Conservation (phyloP, 345 rosid species). For the Salix suchowensis region DNA sequence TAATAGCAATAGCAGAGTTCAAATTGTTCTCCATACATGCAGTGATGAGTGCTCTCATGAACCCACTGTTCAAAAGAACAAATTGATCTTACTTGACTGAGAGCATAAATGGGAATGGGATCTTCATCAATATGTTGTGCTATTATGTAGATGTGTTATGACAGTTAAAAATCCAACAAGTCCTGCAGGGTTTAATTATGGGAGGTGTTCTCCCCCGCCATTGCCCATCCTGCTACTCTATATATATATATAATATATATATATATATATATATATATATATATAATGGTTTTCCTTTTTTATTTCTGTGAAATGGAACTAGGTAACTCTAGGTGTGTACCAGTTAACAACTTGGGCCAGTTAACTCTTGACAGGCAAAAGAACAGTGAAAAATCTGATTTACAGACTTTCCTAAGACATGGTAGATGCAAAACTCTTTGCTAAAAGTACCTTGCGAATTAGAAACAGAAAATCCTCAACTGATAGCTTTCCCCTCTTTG, state of each 20-base stretch:
- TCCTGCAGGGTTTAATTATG: not conserved
- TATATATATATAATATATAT: not conserved
- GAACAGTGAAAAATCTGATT: too few species aligned
- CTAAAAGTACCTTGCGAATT: conserved; percentile 64
- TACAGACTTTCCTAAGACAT: not conserved
- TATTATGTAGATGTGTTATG: not conserved
- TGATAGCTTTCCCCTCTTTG: conserved; percentile 71
- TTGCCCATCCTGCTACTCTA: not conserved
- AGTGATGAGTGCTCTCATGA: not conserved
- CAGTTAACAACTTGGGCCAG: too few species aligned
- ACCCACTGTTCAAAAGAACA: not conserved
- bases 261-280: not conserved
- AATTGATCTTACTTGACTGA: not conserved
- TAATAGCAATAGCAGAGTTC: not conserved
- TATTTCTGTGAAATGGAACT: not conserved
- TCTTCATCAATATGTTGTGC: too few species aligned
- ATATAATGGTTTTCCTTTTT: not conserved
- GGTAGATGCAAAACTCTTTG: not conserved
- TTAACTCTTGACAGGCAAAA: too few species aligned
- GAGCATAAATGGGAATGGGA: too few species aligned
- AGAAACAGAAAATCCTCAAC: conserved; percentile 85
- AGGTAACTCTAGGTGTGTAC: too few species aligned
- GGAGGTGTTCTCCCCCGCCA: not conserved
- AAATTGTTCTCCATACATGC: not conserved
- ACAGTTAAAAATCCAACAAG: not conserved